Conservation (phyloP, 352 stramenopile genomes). For the Globisporangium barbulae region DNA sequence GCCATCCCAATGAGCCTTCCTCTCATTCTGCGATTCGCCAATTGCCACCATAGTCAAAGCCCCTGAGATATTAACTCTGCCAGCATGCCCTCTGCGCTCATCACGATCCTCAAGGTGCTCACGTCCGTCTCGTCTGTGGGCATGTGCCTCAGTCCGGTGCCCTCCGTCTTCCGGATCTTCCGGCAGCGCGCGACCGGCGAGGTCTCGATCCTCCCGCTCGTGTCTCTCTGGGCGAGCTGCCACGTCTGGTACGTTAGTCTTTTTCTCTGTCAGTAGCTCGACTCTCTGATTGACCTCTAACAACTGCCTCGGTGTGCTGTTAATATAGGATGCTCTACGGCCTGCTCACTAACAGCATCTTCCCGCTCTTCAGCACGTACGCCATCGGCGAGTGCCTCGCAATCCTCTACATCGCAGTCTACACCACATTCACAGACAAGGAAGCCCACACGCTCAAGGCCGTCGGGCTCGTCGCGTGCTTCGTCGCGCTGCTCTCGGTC, state of each 20-base stretch:
- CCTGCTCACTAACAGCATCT: conserved; percentile 4
- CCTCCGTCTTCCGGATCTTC: conserved; percentile 6
- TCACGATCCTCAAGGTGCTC: conserved; percentile 9
- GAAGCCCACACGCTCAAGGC: conserved; percentile 2
- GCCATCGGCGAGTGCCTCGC: neutral
- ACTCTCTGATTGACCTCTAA: too few species aligned
- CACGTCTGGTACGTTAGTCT: conserved; percentile 9
- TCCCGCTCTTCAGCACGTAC: conserved; percentile 12
- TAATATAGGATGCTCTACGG: conserved; percentile 15
- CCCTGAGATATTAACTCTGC: too few species aligned
- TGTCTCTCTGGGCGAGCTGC: conserved; percentile 11
- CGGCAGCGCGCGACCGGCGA: neutral
- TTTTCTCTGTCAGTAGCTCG: too few species aligned
- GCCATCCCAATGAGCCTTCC: neutral
- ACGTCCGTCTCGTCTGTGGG: conserved; percentile 6
- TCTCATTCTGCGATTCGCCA: neutral
- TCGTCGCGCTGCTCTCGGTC: neutral
- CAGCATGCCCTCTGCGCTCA: neutral
- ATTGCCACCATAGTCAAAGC: neutral
- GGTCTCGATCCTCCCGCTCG: conserved; percentile 12
- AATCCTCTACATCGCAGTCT: conserved; percentile 12
- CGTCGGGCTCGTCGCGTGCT: neutral
- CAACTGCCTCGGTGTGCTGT: neutral
- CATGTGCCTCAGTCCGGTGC: conserved; percentile 11
- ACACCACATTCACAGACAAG: neutral